Evolutionary conservation across 129 eudicot species (phyloP), one percentile per base, ranked within the genome.

Genomic region (Ambrosia trifida): DNA sequence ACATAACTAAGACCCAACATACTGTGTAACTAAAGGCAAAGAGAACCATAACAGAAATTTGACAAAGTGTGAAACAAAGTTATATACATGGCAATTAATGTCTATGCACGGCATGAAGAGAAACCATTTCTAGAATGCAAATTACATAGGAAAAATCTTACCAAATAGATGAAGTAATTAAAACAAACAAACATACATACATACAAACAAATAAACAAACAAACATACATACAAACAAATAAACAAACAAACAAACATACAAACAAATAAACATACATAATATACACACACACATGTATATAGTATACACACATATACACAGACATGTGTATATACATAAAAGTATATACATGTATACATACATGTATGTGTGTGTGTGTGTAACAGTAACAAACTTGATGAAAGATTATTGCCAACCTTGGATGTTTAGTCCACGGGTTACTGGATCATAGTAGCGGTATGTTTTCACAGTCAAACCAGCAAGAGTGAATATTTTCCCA

Each of bases 361-460:
- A 10, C 10, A 40, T 40, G 44, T 40, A 10, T 40, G 44, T 40
- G 44, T 4, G 41, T 3, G 5, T 36, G 41, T 12, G 41, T 36
- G 41, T 33, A 64, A 66, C 24, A 28, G 50, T 12, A n/a, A 30
- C 64, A 11, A 28, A 9, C 38, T 51, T 18, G 73, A 72, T 32
- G 10, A 70, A 63, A 33, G 41, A 46, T 45, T 20, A 68, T 51
- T 54, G 66, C 75, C 40, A 76, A 93, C 97, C 96, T 87, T 85
- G 84, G 50, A 94, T 78, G 79, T 89, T 60, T 28, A 94, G 87
- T 66, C 99, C 99, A 51, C 97, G 91, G 38, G 99, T 94, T 76
- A 79, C 72, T 17, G 99, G 99, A 86, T 87, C 89, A 76, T 94
- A 90, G 69, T 94, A 90, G 65, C 96, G 93, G 71, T 90, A 90